These are phyloP conservation scores for Aspergillus conjunctus DNA, from an alignment of 495 filamentous ascomycete genomes.

Conservation along the genomic window DNA sequence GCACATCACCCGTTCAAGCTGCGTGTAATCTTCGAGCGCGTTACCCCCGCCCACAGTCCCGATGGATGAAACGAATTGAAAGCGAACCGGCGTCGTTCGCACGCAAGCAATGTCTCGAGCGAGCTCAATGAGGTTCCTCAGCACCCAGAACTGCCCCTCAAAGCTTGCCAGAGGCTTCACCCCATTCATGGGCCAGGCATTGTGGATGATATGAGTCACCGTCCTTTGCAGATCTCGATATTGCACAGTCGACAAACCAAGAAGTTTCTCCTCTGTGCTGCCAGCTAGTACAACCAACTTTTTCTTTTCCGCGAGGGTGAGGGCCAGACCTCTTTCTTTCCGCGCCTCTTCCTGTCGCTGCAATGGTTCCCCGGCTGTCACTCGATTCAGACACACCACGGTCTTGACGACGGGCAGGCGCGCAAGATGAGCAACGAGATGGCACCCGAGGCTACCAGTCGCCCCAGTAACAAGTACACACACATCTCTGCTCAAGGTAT, in stretches of 20 bases:
- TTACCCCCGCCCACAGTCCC: constrained; percentile 44
- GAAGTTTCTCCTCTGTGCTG: constrained; percentile 43
- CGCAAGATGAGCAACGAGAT: constrained; percentile 46
- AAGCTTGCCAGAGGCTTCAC: constrained; percentile 45
- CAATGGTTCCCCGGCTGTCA: constrained; percentile 2
- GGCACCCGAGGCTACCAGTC: constrained; percentile 53
- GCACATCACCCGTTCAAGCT: constrained; percentile 39
- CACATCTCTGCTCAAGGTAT: neutral
- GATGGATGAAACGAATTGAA: constrained; percentile 61
- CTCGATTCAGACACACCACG: constrained; percentile 53
- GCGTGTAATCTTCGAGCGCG: constrained; percentile 29
- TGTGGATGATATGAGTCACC: constrained; percentile 61
- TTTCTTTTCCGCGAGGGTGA: constrained; percentile 23
- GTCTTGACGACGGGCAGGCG: constrained; percentile 31
- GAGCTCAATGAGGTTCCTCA: constrained; percentile 52
- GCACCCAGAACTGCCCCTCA: constrained; percentile 51
- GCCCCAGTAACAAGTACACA: constrained; percentile 55
- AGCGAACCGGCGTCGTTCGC: constrained; percentile 34
- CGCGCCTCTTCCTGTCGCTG: constrained; percentile 43
- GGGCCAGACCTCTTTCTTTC: constrained; percentile 34
- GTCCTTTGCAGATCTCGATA: constrained; percentile 41
- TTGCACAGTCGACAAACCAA: constrained; percentile 45
- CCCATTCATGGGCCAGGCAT: constrained; percentile 60
- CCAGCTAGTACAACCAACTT: constrained; percentile 39
- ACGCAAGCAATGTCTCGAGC: constrained; percentile 34